A percentile compares a stretch with the other conserved stretches of the same genome.
phyloP scores from a whole-genome alignment of 2,329 filamentous ascomycete species.

The Fusarium aywerte region DNA sequence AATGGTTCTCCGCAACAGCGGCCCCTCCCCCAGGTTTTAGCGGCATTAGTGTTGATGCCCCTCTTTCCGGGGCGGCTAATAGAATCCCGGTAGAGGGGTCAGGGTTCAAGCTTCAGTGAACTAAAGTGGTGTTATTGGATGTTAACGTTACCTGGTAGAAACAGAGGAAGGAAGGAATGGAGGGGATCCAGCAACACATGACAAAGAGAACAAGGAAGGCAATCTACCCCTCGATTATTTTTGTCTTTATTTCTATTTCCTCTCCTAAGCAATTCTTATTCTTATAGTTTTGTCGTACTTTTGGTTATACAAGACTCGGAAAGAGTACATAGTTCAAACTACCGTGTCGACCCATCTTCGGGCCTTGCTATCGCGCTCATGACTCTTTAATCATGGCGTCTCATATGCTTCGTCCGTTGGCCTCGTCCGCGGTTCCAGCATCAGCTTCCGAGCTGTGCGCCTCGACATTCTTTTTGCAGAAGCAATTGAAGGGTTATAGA shows the following conservation, averaged over 20 bases:
- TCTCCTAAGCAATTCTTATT: not conserved
- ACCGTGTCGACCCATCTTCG: constrained; percentile 10
- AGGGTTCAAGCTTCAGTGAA: constrained; percentile 18
- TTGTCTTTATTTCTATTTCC: constrained; percentile 21
- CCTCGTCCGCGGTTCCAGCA: constrained; percentile 37
- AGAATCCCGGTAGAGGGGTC: constrained; percentile 23
- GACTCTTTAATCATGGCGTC: constrained; percentile 50
- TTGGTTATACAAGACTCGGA: constrained; percentile 18
- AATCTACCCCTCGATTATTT: constrained; percentile 31
- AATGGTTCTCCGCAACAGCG: constrained; percentile 16
- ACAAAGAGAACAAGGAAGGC: constrained; percentile 28
- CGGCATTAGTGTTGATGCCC: constrained; percentile 25
- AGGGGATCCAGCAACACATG: constrained; percentile 37
- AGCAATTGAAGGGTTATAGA: constrained; percentile 39
- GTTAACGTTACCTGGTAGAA: not conserved
- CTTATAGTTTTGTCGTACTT: constrained; percentile 6
- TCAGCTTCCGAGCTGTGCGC: constrained; percentile 48
- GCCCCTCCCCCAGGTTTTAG: constrained; percentile 42
- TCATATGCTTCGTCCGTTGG: constrained; percentile 50
- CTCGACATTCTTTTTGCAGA: constrained; percentile 43
- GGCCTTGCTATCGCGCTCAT: constrained; percentile 42
- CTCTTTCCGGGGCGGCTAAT: constrained; percentile 39
- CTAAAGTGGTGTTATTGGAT: constrained; percentile 6
- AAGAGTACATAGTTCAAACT: constrained; percentile 3
- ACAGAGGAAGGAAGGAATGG: constrained; percentile 21